Evolutionary conservation across 345 rosid genomes (phyloP).

Genomic region (Citrus australasica): DNA sequence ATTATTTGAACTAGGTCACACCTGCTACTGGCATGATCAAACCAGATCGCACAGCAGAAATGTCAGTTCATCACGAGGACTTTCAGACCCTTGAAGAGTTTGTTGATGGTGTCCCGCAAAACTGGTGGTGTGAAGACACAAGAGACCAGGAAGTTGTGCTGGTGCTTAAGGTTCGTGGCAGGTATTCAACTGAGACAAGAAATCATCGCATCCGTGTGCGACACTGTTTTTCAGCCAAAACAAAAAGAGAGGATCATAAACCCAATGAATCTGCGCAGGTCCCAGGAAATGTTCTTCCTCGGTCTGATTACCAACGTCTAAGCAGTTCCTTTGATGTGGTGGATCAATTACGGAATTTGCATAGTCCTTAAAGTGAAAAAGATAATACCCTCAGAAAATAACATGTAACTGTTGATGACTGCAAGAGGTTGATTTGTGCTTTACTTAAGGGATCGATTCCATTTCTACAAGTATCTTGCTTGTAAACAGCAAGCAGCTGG

Average conservation of each 20-base stretch:
- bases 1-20: constrained; percentile 40
- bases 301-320: constrained; percentile 68
- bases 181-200: constrained; percentile 46
- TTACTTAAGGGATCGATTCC: neutral
- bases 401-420: neutral
- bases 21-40: constrained; percentile 66
- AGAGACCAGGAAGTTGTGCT: constrained; percentile 67
- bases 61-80: constrained; percentile 58
- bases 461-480: neutral
- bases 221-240: constrained; percentile 52
- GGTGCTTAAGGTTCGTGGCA: constrained; percentile 57
- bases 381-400: neutral
- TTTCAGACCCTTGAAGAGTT: constrained; percentile 60
- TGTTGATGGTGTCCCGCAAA: constrained; percentile 66
- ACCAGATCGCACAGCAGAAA: constrained; percentile 50
- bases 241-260: constrained; percentile 22
- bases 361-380: constrained; percentile 47
- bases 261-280: constrained; percentile 22
- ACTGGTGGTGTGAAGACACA: constrained; percentile 70
- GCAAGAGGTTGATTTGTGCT: neutral
- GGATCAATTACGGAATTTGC: constrained; percentile 65
- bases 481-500: constrained; percentile 9
- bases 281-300: constrained; percentile 58
- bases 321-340: constrained; percentile 74
- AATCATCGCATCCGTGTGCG: constrained; percentile 73